These are phyloP conservation scores for Aegilops umbellulata DNA, from an alignment of 176 grass and related monocot genomes.

Conservation along the genomic window DNA sequence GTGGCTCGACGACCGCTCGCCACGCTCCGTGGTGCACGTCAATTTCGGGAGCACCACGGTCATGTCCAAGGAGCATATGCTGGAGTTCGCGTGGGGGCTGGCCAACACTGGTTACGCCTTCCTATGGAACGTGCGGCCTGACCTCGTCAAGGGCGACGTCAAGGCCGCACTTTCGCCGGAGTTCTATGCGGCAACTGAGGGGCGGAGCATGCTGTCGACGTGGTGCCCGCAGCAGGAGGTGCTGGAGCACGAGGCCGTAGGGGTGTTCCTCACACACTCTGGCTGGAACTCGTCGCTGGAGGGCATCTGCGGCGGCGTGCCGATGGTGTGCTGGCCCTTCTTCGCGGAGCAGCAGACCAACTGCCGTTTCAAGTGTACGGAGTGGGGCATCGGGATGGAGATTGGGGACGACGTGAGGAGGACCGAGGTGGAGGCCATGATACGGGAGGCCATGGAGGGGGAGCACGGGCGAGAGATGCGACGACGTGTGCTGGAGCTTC, in stretches of 20 bases:
- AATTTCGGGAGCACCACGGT: too few relatives aligned
- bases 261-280: constrained; percentile 73
- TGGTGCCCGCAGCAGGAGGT: constrained; percentile 52
- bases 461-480: neutral
- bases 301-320: constrained; percentile 41
- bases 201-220: neutral
- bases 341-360: constrained; percentile 69
- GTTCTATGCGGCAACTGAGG: neutral
- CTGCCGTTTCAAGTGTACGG: constrained; percentile 40
- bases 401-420: constrained; percentile 9
- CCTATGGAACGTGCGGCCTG: too few relatives aligned
- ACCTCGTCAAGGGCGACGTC: too few relatives aligned
- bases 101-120: too few relatives aligned
- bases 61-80: too few relatives aligned
- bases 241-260: constrained; percentile 43
- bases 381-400: constrained; percentile 52
- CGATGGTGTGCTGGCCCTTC: constrained; percentile 59
- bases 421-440: neutral
- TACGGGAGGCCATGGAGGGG: neutral
- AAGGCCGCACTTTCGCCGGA: too few relatives aligned
- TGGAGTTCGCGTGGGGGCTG: too few relatives aligned
- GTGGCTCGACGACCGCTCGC: too few relatives aligned
- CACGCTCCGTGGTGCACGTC: too few relatives aligned
- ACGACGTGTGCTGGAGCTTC: neutral
- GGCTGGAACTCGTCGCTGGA: constrained; percentile 87